Base-by-base conservation (phyloP, 2,329 filamentous ascomycete genomes). In the Colletotrichum cordylinicola region DNA sequence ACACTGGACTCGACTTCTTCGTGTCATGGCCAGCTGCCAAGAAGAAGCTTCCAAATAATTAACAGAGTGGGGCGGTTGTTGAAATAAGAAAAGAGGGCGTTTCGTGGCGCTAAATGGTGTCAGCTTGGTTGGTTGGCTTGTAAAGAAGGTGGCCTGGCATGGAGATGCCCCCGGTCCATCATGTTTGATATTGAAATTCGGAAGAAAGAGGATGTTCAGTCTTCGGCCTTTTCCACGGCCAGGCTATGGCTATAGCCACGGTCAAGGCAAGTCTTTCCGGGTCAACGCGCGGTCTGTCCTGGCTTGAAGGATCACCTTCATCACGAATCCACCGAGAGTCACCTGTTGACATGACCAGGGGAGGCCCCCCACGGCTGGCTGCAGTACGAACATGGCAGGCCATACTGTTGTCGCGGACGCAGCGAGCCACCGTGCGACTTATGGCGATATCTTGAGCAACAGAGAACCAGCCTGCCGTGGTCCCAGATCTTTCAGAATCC, bases 391-490 rank as follows among this genome's bases (percentile, higher is more conserved):
- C 16, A 66, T 55, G 48, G 48, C 39, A 35, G 62, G 66, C 18
- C 74, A 74, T 61, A 48, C 52, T 52, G 21, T 58, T 56, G 61
- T 37, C 61, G 29, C 43, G 64, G 64, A 61, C 61, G 67, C 65
- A 67, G 58, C 21, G 60, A 66, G 60, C 71, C 60, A 70, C 43
- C 65, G 76, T 72, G 43, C 76, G 35, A 67, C 64, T 70, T 52
- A 72, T 52, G 70, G 73, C 73, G 65, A 77, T 72, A 77, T 77
- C 76, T 76, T 75, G 74, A 61, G 71, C 76, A 35, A 73, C 64
- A 67, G 65, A 43, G 74, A 65, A 62, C 55, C 39, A 24, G 13
- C 48, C 69, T 70, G 52, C 60, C 52, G 73, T 70, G 76, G n/a
- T 65, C 58, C 65, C 66, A 77, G 76, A 76, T 77, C 74, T 74